A percentile compares a stretch with the other conserved stretches of the same genome.
These are phyloP conservation scores for Trifolium fragiferum DNA, from an alignment of 306 rosid species.

Conservation along the genomic window DNA sequence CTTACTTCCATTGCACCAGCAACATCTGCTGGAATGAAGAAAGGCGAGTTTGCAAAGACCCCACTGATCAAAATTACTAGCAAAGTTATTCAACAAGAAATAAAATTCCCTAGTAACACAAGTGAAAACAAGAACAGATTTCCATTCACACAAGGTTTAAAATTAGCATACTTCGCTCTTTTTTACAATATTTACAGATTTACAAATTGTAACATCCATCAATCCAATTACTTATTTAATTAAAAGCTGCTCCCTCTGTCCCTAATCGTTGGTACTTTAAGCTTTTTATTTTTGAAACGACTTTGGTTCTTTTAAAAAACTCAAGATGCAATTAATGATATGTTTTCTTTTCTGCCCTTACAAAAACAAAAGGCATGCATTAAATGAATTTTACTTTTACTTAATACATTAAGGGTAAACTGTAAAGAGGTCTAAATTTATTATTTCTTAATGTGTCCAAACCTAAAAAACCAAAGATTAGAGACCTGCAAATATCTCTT, in stretches of 20 bases:
- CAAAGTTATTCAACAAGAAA: slow-evolving; percentile 43
- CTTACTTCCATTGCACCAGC: slow-evolving; percentile 71
- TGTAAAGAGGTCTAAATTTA: too few relatives aligned
- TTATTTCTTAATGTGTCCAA: too few relatives aligned
- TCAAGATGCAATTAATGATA: too few relatives aligned
- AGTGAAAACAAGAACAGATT: slow-evolving; percentile 16
- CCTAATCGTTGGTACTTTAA: too few relatives aligned
- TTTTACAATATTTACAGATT: neutral
- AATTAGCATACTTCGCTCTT: slow-evolving; percentile 6
- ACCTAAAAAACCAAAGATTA: too few relatives aligned
- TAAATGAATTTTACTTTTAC: too few relatives aligned
- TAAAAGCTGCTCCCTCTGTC: neutral
- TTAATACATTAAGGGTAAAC: too few relatives aligned
- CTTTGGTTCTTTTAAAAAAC: too few relatives aligned
- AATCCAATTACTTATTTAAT: neutral
- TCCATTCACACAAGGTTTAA: neutral
- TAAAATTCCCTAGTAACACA: slow-evolving; percentile 18
- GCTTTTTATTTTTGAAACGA: too few relatives aligned
- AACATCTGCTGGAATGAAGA: slow-evolving; percentile 91
- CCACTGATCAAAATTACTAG: slow-evolving; percentile 58
- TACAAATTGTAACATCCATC: neutral
- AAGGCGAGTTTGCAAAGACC: slow-evolving; percentile 91
- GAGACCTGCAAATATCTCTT: too few relatives aligned
- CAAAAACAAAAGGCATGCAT: too few relatives aligned
- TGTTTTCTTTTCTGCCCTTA: too few relatives aligned